A percentile compares a stretch with the other conserved stretches of the same genome.
Evolutionary conservation across 371 early-diverging fungal genomes (phyloP).

Genomic region (Haplosporangium sp.): DNA sequence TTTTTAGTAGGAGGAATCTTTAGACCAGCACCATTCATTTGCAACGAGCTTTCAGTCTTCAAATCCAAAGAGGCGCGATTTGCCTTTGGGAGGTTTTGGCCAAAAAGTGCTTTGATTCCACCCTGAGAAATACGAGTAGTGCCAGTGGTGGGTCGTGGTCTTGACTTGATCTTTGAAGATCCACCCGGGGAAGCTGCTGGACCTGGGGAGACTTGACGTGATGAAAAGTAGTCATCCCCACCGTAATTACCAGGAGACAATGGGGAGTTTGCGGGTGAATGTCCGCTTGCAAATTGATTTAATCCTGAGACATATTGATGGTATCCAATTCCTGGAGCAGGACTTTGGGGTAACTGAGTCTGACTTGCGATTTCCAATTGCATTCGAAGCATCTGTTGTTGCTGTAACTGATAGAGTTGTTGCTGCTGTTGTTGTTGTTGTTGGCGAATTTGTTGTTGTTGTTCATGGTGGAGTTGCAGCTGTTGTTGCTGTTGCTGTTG

Average conservation of each 20-base stretch:
- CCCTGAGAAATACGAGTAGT: slow-evolving; percentile 36
- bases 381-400: slow-evolving; percentile 41
- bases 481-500: slow-evolving; percentile 36
- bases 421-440: slow-evolving; percentile 41
- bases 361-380: slow-evolving; percentile 47
- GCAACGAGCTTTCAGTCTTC: slow-evolving; percentile 32
- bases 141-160: slow-evolving; percentile 29
- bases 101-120: slow-evolving; percentile 53
- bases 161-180: slow-evolving; percentile 49
- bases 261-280: slow-evolving; percentile 40
- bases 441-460: slow-evolving; percentile 34
- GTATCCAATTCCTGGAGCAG: slow-evolving; percentile 23
- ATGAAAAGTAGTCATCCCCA: slow-evolving; percentile 51
- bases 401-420: slow-evolving; percentile 36
- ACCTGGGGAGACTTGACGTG: slow-evolving; percentile 27
- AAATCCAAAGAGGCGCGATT: slow-evolving; percentile 40
- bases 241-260: slow-evolving; percentile 43
- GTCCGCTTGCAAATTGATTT: slow-evolving; percentile 30
- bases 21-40: not conserved
- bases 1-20: slow-evolving; percentile 20
- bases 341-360: slow-evolving; percentile 42
- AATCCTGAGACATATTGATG: slow-evolving; percentile 27
- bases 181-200: slow-evolving; percentile 46
- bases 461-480: slow-evolving; percentile 31
- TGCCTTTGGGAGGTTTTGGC: slow-evolving; percentile 37